phyloP scores from a whole-genome alignment of 805 yeast genomes.

The Saccharomycopsis amapae region DNA sequence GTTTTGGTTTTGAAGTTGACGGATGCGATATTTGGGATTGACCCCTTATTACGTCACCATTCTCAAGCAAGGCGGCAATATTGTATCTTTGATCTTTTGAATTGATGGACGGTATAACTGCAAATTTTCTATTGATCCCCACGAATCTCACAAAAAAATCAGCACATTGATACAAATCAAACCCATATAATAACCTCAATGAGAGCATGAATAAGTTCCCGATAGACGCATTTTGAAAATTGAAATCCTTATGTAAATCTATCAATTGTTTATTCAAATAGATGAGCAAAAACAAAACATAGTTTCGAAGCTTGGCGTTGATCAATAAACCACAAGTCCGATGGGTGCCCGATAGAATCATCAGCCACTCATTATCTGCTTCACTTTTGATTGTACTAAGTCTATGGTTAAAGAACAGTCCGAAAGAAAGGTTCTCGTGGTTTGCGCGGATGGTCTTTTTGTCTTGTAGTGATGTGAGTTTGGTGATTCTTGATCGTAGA shows the following conservation, averaged over 20 bases:
- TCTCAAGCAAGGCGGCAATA: conserved; percentile 64
- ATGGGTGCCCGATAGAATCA: no score
- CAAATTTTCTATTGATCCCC: conserved; percentile 9
- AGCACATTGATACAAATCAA: conserved; percentile 11
- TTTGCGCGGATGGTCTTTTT: background rate
- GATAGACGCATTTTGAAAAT: conserved; percentile 70
- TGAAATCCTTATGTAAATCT: conserved; percentile 57
- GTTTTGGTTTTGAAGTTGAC: conserved; percentile 26
- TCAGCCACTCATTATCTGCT: conserved; percentile 78
- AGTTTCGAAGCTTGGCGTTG: conserved; percentile 30
- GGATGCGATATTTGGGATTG: conserved; percentile 95
- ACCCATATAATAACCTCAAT: conserved; percentile 62
- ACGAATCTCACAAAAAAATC: conserved; percentile 12
- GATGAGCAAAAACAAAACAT: conserved; percentile 4
- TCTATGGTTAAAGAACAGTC: conserved; percentile 26
- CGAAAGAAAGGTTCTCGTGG: background rate
- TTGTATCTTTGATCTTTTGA: conserved; percentile 52
- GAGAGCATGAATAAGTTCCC: conserved; percentile 85
- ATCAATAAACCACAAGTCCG: conserved; percentile 59
- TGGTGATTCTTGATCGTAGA: conserved; percentile 69
- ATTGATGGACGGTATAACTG: conserved; percentile 17
- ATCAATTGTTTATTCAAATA: conserved; percentile 38
- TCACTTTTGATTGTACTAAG: conserved; percentile 29
- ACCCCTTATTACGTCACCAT: conserved; percentile 76
- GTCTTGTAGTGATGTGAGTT: conserved; percentile 48